Evolutionary conservation across 768 basidiomycete genomes (phyloP), one percentile per base, ranked within the genome.

Genomic region (Suillus weaverae): DNA sequence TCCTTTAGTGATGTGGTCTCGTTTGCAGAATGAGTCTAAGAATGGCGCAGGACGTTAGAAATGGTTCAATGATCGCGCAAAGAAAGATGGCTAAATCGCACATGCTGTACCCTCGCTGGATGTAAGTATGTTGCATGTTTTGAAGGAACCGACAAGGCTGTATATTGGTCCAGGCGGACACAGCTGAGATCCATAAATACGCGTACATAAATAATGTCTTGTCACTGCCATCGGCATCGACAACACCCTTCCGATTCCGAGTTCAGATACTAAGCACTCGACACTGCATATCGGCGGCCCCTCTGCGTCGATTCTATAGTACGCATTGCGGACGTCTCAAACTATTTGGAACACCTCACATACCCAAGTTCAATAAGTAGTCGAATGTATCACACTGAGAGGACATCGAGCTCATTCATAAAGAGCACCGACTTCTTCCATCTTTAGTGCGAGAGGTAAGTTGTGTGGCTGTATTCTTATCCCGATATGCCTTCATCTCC

Each of bases 351-450:
- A 41, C 26, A 41, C 11, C 18, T 20, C 18, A 30, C 11, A 59
- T 41, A 59, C 39, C 39, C 18, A n/a, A 30, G 18, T 7, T 57
- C 39, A 30, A 16, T 26, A 57, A 30, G 38, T 39, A 4, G 57
- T 59, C 57, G 57, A 32, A 59, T 59, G 57, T 20, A 41, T 59
- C 10, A 30, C 18, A 41, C 41, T 32, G 57, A 59, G 57, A 59
- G 26, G 39, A 59, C 18, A 30, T 41, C 30, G 57, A 59, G 39
- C 39, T 32, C 57, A 57, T 39, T 57, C 38, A 20, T 59, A 59
- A 59, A 30, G 57, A 7, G 57, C 38, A 41, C 16, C 18, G 39
- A 41, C 39, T 26, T 20, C 36, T 57, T 57, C 22, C 41, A 41
- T 41, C 39, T 59, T 59, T 41, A 59, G 57, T 41, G 26, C 39